Conservation (phyloP, 805 yeast genomes). For the Kregervanrija delftensis region DNA sequence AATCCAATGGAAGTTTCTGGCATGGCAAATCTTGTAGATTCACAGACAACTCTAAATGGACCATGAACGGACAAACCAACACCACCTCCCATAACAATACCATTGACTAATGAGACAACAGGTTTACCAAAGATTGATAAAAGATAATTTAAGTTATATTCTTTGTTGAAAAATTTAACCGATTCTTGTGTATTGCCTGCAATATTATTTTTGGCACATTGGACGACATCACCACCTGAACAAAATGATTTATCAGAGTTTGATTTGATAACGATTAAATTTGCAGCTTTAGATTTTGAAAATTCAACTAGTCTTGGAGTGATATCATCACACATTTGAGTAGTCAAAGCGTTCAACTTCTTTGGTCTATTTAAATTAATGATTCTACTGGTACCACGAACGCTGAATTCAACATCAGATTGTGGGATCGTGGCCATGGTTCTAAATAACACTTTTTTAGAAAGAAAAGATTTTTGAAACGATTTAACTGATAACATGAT, state of each 20-base stretch:
- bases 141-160: slow-evolving; percentile 74
- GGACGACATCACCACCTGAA: slow-evolving; percentile 95
- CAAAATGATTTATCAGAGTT: slow-evolving; percentile 68
- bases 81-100: slow-evolving; percentile 98
- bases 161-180: slow-evolving; percentile 63
- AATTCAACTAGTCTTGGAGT: slow-evolving; percentile 71
- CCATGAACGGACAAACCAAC: slow-evolving; percentile 88
- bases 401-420: slow-evolving; percentile 47
- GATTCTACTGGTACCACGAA: slow-evolving; percentile 60
- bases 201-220: slow-evolving; percentile 57
- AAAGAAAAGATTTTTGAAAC: too few species aligned
- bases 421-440: slow-evolving; percentile 15
- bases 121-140: slow-evolving; percentile 85
- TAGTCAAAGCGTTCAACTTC: slow-evolving; percentile 79
- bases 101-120: slow-evolving; percentile 77
- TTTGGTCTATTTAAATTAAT: slow-evolving; percentile 71
- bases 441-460: slow-evolving; percentile 5
- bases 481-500: too few species aligned
- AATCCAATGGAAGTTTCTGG: slow-evolving; percentile 97
- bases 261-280: slow-evolving; percentile 63
- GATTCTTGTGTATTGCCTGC: slow-evolving; percentile 41
- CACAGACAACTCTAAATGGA: slow-evolving; percentile 91
- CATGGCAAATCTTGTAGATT: slow-evolving; percentile 88
- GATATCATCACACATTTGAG: slow-evolving; percentile 67
- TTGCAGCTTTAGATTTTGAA: slow-evolving; percentile 58